Evolutionary conservation across 2,329 filamentous ascomycete species (phyloP).

Genomic region (Eurotiales sp.): DNA sequence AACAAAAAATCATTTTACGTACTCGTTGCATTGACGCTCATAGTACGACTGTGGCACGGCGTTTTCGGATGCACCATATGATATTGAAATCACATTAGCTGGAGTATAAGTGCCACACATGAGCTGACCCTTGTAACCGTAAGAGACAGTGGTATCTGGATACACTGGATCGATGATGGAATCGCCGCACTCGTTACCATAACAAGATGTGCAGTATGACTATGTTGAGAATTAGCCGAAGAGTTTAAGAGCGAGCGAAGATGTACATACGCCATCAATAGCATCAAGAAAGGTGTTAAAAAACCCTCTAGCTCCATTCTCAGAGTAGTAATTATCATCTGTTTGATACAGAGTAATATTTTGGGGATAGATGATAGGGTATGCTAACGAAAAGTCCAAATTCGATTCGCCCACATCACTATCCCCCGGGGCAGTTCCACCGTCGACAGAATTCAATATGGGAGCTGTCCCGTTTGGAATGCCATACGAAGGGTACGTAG

Average conservation of each 20-base stretch:
- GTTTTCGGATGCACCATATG: conserved; percentile 53
- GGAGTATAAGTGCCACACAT: conserved; percentile 39
- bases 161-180: conserved; percentile 51
- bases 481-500: conserved; percentile 37
- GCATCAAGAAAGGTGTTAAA: conserved; percentile 52
- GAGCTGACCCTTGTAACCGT: conserved; percentile 45
- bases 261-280: conserved; percentile 41
- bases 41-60: conserved; percentile 54
- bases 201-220: conserved; percentile 52
- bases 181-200: conserved; percentile 50
- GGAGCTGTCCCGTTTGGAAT: conserved; percentile 45
- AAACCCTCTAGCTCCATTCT: conserved; percentile 23
- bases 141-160: conserved; percentile 37
- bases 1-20: not conserved
- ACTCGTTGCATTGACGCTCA: conserved; percentile 42
- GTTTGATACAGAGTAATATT: conserved; percentile 49
- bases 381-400: conserved; percentile 55
- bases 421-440: conserved; percentile 38
- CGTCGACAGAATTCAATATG: conserved; percentile 45
- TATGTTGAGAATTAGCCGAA: too few species aligned
- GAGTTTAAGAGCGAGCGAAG: too few species aligned
- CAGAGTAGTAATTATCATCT: conserved; percentile 44
- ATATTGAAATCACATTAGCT: conserved; percentile 57
- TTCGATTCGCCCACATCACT: conserved; percentile 46
- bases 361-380: conserved; percentile 53